These are phyloP conservation scores for Lanmaoa pseudosensibilis DNA, from an alignment of 768 basidiomycete genomes.

Conservation along the genomic window DNA sequence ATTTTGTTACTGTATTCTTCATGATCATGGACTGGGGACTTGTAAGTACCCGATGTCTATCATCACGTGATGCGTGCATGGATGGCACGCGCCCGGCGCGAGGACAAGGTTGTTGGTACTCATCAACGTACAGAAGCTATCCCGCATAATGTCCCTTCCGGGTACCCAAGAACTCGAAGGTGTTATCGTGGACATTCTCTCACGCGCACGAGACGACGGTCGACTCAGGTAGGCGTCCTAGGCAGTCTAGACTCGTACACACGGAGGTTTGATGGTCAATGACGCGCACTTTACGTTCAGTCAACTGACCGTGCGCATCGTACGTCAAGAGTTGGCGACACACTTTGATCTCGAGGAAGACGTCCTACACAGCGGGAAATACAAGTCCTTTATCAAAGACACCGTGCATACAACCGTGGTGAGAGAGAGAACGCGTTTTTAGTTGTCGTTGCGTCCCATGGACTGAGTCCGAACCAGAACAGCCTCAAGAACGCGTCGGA, in stretches of 20 bases:
- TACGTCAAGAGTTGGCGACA: constrained; percentile 52
- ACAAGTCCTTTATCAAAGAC: constrained; percentile 48
- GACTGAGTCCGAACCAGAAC: constrained; percentile 5
- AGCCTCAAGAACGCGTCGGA: constrained; percentile 10
- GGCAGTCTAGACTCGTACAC: not conserved
- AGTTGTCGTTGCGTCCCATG: not conserved
- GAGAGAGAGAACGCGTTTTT: not conserved
- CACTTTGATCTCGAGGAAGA: constrained; percentile 45
- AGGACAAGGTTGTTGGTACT: not conserved
- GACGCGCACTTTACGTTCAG: constrained; percentile 12
- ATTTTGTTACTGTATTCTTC: not conserved
- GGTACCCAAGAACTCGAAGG: constrained; percentile 14
- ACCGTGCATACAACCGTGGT: constrained; percentile 19
- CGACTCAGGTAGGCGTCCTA: constrained; percentile 16
- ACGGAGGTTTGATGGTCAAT: not conserved
- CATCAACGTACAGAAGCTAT: not conserved
- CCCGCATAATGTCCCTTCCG: constrained; percentile 18
- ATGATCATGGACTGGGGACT: no score
- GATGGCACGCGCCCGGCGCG: not conserved
- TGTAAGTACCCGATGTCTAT: not conserved
- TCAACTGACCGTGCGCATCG: constrained; percentile 46
- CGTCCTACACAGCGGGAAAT: constrained; percentile 42
- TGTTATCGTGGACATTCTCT: constrained; percentile 22
- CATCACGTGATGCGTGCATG: constrained; percentile 14
- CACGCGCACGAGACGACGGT: constrained; percentile 22